These are phyloP conservation scores for Ceratobasidium sp. DNA, from an alignment of 1,284 basidiomycete species.

Conservation along the genomic window DNA sequence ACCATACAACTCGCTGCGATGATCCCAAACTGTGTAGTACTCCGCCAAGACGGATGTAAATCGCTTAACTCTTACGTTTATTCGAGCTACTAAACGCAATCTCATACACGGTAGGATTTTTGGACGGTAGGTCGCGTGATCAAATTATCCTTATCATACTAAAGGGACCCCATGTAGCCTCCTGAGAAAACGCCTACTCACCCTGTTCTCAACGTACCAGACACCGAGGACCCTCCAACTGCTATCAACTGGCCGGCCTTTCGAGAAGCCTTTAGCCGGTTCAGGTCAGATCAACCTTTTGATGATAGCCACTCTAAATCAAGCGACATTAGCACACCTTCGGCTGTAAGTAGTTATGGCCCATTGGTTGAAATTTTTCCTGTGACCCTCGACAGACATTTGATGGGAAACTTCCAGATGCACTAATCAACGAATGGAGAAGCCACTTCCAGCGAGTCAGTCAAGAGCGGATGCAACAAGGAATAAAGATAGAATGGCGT, in stretches of 20 bases:
- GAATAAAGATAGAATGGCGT: not conserved
- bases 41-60: slow-evolving; percentile 87
- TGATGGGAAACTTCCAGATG: not conserved
- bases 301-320: slow-evolving; percentile 67
- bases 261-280: slow-evolving; percentile 48
- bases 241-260: slow-evolving; percentile 84
- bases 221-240: slow-evolving; percentile 91
- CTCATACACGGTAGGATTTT: slow-evolving; percentile 64
- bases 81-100: not conserved
- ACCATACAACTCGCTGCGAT: slow-evolving; percentile 87
- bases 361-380: not conserved
- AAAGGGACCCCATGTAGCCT: slow-evolving; percentile 58
- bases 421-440: not conserved
- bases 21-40: slow-evolving; percentile 76
- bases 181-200: slow-evolving; percentile 81
- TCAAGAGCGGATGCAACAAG: not conserved
- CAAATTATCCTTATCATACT: not conserved
- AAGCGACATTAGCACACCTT: slow-evolving; percentile 70
- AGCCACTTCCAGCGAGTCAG: not conserved
- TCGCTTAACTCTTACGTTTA: too few species aligned
- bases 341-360: not conserved
- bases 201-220: slow-evolving; percentile 73
- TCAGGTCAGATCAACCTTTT: slow-evolving; percentile 57
- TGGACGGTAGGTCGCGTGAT: slow-evolving; percentile 64
- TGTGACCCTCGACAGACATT: not conserved